Evolutionary conservation across 192 early-diverging fungal genomes (phyloP).

Genomic region (Globomyces pollinis-pini): DNA sequence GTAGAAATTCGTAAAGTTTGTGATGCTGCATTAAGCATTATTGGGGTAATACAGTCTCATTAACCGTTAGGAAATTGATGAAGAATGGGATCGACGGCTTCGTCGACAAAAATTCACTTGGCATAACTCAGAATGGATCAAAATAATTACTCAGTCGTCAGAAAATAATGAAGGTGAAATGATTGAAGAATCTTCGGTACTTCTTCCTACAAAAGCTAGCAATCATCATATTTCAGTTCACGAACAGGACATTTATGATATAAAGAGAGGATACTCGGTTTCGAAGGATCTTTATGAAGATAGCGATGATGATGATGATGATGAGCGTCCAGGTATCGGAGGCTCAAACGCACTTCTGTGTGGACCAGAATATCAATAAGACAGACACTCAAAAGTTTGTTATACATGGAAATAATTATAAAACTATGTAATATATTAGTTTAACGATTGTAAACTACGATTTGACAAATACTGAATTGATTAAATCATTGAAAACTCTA

Average conservation of each 20-base stretch:
- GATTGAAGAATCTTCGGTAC: slow-evolving; percentile 11
- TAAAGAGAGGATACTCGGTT: not conserved
- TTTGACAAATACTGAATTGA: no score
- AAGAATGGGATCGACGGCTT: slow-evolving; percentile 45
- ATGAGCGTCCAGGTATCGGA: not conserved
- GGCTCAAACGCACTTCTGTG: slow-evolving; percentile 5
- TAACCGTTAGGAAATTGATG: slow-evolving; percentile 37
- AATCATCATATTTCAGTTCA: no score
- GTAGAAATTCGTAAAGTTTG: slow-evolving; percentile 46
- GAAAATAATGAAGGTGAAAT: not conserved
- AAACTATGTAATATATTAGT: no score
- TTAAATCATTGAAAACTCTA: no score
- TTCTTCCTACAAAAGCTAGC: not conserved
- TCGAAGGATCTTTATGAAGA: not conserved
- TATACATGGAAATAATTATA: no score
- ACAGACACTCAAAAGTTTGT: not conserved
- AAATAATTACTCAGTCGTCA: slow-evolving; percentile 24
- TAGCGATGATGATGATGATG: slow-evolving; percentile 1
- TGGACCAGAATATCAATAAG: not conserved
- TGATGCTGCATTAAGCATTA: slow-evolving; percentile 48
- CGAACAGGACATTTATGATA: not conserved
- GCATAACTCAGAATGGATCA: slow-evolving; percentile 52
- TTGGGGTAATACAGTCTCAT: slow-evolving; percentile 38
- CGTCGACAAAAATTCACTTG: slow-evolving; percentile 48
- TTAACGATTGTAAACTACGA: no score